Percentiles rank a stretch among this genome's conserved stretches.
Evolutionary conservation across 163 green algal species (phyloP).

Genomic region (Scenedesmus sp.): DNA sequence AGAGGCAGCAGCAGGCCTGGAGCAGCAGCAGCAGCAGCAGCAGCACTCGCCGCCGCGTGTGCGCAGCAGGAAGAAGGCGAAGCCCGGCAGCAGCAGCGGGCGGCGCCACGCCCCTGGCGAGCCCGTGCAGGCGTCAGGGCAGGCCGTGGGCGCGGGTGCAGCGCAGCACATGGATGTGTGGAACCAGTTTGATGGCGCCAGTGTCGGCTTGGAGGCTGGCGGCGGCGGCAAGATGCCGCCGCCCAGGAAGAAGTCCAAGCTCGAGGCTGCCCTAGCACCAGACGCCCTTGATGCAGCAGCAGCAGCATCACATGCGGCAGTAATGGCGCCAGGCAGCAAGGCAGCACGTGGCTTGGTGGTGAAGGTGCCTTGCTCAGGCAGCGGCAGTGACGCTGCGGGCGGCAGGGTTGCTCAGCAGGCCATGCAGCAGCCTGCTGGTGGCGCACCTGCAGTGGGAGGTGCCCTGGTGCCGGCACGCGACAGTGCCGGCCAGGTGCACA

Average conservation of each 20-base stretch:
- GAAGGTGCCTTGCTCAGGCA: not conserved
- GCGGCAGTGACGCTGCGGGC: not conserved
- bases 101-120: not conserved
- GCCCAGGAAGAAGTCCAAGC: not conserved
- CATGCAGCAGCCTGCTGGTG: not conserved
- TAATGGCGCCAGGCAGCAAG: not conserved
- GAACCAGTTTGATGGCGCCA: not conserved
- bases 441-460: not conserved
- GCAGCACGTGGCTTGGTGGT: not conserved
- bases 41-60: not conserved
- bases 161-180: not conserved
- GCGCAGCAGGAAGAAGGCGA: not conserved
- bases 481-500: no score
- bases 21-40: not conserved
- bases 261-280: not conserved
- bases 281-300: no score
- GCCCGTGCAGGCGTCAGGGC: not conserved
- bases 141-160: not conserved
- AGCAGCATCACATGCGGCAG: conserved; percentile 5
- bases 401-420: conserved; percentile 4
- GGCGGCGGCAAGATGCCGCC: not conserved
- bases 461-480: not conserved
- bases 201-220: not conserved
- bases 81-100: conserved; percentile 18
- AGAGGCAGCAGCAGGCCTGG: not conserved